phyloP scores from a whole-genome alignment of 768 basidiomycete species.

The Pisolithus marmoratus region DNA sequence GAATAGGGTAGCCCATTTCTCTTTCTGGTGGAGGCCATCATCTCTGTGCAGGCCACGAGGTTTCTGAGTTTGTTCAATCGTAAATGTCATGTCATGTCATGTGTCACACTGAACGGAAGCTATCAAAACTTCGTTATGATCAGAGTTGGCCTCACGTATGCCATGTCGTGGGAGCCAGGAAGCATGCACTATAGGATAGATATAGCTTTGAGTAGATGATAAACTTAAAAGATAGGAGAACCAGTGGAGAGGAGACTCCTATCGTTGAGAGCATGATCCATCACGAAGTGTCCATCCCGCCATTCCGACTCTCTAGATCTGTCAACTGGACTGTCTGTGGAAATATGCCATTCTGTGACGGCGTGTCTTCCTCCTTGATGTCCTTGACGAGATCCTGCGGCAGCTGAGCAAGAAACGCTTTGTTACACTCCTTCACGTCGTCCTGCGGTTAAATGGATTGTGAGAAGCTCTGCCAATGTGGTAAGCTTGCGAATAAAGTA shows the following conservation, averaged over 20 bases:
- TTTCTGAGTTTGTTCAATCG: no score
- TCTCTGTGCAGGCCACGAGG: neutral
- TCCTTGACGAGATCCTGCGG: constrained; percentile 25
- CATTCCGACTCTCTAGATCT: neutral
- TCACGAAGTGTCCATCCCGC: neutral
- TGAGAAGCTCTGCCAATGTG: neutral
- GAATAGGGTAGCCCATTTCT: neutral
- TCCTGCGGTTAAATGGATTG: constrained; percentile 15
- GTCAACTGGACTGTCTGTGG: neutral
- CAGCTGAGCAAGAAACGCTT: constrained; percentile 30
- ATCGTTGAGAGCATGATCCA: neutral
- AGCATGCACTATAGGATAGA: no score
- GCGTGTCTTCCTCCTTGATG: constrained; percentile 8
- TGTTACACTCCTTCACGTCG: constrained; percentile 33
- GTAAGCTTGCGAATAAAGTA: neutral
- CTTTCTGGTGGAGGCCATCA: neutral
- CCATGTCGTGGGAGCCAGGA: no score
- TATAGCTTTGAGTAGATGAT: no score
- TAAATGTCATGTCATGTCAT: no score
- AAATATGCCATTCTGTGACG: neutral
- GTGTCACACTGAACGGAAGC: no score
- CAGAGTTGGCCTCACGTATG: no score
- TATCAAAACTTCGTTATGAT: no score
- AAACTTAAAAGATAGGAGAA: no score
- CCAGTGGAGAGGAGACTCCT: no score